phyloP scores from a whole-genome alignment of 768 basidiomycete genomes.

The Rhodotorula graminis region DNA sequence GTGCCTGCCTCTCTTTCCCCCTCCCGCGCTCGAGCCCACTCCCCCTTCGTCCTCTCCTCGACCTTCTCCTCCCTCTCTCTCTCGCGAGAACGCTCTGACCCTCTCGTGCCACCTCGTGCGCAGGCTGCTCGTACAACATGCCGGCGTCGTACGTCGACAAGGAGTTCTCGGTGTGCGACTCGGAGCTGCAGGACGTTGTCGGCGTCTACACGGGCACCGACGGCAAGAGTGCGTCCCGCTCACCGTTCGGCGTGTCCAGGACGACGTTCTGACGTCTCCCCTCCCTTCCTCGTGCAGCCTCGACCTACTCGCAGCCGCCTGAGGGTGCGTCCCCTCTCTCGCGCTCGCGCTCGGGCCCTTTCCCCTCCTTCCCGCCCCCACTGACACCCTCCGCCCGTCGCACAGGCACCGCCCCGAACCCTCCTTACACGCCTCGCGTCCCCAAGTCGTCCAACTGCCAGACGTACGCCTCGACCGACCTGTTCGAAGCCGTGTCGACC shows the following conservation, averaged over 20 bases:
- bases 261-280: not conserved
- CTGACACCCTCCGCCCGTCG: no score
- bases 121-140: constrained; percentile 15
- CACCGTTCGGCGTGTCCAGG: no score
- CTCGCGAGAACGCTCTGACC: no score
- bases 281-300: not conserved
- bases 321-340: constrained; percentile 9
- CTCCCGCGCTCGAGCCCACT: no score
- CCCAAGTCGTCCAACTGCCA: constrained; percentile 43
- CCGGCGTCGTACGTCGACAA: constrained; percentile 28
- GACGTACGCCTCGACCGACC: constrained; percentile 38
- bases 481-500: constrained; percentile 19
- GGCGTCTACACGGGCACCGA: constrained; percentile 25
- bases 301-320: constrained; percentile 26
- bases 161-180: constrained; percentile 40
- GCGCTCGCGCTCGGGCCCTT: not conserved
- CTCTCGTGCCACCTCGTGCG: not conserved
- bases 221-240: constrained; percentile 8
- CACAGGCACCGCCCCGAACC: constrained; percentile 28
- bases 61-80: no score
- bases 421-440: constrained; percentile 40
- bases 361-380: not conserved
- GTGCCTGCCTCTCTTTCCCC: no score
- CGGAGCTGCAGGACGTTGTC: constrained; percentile 40
- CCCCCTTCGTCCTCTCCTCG: no score